Conservation (phyloP, 345 rosid genomes). For the Citrus maxima region DNA sequence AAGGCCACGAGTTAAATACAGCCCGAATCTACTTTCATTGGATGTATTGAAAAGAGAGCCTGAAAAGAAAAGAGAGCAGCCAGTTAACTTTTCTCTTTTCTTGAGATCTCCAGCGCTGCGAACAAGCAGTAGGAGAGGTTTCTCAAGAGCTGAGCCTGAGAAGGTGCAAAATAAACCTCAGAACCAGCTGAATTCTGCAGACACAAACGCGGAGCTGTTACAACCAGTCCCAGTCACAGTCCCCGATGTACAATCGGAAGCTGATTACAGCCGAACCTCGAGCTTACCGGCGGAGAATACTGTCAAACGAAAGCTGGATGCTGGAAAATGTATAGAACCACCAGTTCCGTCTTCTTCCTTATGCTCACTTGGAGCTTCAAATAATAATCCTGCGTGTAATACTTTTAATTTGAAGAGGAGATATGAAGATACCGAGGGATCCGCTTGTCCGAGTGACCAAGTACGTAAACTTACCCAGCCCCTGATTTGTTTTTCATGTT, state of each 20-base stretch:
- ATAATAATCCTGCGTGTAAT: slow-evolving; percentile 24
- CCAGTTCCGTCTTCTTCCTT: slow-evolving; percentile 31
- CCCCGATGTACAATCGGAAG: slow-evolving; percentile 68
- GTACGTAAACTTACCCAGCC: slow-evolving; percentile 26
- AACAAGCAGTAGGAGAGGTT: slow-evolving; percentile 1
- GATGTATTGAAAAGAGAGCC: background rate
- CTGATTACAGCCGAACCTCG: slow-evolving; percentile 17
- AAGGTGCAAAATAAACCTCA: slow-evolving; percentile 12
- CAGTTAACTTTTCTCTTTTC: slow-evolving; percentile 26
- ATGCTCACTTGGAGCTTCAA: slow-evolving; percentile 46
- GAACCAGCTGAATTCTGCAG: background rate
- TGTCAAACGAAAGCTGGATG: slow-evolving; percentile 2
- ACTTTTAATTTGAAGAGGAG: slow-evolving; percentile 23
- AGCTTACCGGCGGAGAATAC: slow-evolving; percentile 4
- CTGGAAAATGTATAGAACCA: slow-evolving; percentile 17
- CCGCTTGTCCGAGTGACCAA: slow-evolving; percentile 25
- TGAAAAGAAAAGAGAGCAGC: slow-evolving; percentile 1
- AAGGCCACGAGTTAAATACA: background rate
- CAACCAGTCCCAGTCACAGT: slow-evolving; percentile 3
- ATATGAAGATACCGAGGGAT: slow-evolving; percentile 26
- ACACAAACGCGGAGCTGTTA: background rate
- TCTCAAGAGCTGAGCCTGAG: slow-evolving; percentile 2
- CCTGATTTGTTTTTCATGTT: background rate
- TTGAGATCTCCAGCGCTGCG: slow-evolving; percentile 5
- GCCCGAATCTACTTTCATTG: background rate